Conservation (phyloP, 352 stramenopile genomes). For the Globisporangium carolinianum region DNA sequence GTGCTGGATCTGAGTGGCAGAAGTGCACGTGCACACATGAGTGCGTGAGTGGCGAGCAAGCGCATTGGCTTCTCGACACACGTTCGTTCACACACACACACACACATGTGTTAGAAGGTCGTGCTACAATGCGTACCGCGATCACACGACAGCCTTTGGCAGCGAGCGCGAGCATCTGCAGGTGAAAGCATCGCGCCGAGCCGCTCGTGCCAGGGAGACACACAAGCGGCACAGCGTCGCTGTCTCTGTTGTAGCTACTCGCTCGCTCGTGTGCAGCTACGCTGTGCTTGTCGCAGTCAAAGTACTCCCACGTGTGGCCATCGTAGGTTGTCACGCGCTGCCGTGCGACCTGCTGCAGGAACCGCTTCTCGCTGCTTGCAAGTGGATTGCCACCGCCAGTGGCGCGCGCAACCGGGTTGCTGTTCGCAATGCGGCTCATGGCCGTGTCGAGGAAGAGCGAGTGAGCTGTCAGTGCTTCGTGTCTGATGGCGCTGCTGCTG, state of each 20-base stretch:
- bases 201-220: constrained; percentile 58
- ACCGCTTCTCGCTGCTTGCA: constrained; percentile 34
- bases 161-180: constrained; percentile 39
- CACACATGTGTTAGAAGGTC: too few relatives aligned
- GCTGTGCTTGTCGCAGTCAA: constrained; percentile 46
- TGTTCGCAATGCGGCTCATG: constrained; percentile 16
- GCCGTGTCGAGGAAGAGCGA: background rate
- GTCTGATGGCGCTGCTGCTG: too few relatives aligned
- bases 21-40: background rate
- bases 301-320: constrained; percentile 73
- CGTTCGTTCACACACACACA: too few relatives aligned
- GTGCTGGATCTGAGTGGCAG: constrained; percentile 41
- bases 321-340: constrained; percentile 76
- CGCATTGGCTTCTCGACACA: too few relatives aligned
- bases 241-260: background rate
- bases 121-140: constrained; percentile 21
- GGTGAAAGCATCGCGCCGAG: constrained; percentile 47
- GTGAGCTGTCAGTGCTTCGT: background rate
- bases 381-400: constrained; percentile 9
- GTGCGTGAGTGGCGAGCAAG: background rate
- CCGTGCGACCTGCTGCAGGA: constrained; percentile 50
- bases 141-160: constrained; percentile 62
- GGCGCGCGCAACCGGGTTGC: constrained; percentile 7
- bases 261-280: background rate
- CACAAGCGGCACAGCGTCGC: constrained; percentile 32